These are phyloP conservation scores for Chlamydomonas sp. DNA, from an alignment of 139 green algal species.

Conservation along the genomic window DNA sequence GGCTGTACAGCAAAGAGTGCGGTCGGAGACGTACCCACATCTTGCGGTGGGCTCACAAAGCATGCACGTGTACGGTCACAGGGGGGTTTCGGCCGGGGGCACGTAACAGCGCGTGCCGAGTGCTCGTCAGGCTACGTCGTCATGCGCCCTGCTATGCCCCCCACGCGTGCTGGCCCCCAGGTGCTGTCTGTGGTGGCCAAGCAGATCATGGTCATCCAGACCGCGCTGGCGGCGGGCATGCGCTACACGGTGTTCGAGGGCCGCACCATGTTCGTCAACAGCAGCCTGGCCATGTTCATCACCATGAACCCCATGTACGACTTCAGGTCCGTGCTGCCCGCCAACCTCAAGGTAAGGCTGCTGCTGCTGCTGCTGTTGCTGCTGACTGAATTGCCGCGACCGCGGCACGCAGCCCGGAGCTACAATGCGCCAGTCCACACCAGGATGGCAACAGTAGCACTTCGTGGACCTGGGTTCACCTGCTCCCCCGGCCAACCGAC, in stretches of 20 bases:
- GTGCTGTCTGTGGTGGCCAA: constrained; percentile 75
- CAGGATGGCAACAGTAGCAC: too few relatives aligned
- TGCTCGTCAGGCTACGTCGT: constrained; percentile 23
- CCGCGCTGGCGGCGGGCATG: constrained; percentile 38
- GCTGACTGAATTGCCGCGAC: constrained; percentile 21
- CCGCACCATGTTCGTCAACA: constrained; percentile 49
- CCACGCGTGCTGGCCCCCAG: not conserved
- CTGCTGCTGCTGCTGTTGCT: constrained; percentile 29
- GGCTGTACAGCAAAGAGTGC: too few relatives aligned
- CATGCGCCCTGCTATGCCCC: not conserved
- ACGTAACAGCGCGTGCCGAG: not conserved
- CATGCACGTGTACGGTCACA: not conserved
- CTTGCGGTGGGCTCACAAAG: not conserved
- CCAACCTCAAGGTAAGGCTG: constrained; percentile 46
- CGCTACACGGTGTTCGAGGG: constrained; percentile 49
- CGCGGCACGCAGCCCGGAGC: too few relatives aligned
- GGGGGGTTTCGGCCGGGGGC: not conserved
- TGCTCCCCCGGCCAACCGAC: too few relatives aligned
- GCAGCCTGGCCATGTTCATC: constrained; percentile 49
- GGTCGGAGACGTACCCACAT: too few relatives aligned
- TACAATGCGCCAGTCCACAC: too few relatives aligned
- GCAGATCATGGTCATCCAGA: constrained; percentile 55
- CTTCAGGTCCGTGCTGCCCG: constrained; percentile 43
- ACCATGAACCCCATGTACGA: constrained; percentile 61
- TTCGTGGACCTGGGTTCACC: too few relatives aligned